Evolutionary conservation across 768 basidiomycete species (phyloP).

Genomic region (Phaffia tasmanica): DNA sequence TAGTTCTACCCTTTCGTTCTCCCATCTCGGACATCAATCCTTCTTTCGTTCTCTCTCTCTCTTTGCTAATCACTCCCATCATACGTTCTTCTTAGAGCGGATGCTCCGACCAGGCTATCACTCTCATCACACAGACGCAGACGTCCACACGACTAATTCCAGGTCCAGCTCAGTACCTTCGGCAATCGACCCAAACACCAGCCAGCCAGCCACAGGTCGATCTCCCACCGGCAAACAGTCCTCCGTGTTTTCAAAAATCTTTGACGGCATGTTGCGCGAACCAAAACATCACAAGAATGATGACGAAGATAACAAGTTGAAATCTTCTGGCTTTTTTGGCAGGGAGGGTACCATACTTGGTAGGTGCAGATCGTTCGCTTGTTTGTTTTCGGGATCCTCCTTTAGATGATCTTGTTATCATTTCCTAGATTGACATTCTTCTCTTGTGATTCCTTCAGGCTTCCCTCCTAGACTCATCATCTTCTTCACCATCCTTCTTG

Average conservation of each 20-base stretch:
- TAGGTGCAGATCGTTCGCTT: not conserved
- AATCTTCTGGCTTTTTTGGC: constrained; percentile 8
- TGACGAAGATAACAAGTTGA: constrained; percentile 2
- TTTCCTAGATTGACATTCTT: not conserved
- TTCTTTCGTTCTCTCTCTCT: too few relatives aligned
- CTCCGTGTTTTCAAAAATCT: not conserved
- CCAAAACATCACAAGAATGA: constrained; percentile 10
- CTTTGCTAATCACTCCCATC: too few relatives aligned
- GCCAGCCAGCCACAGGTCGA: not conserved
- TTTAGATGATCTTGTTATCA: not conserved
- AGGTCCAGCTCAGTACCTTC: not conserved
- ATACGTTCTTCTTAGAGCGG: too few relatives aligned
- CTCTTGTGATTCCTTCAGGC: not conserved
- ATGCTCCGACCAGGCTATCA: constrained; percentile 21
- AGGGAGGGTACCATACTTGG: constrained; percentile 19
- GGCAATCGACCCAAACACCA: not conserved
- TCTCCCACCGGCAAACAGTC: not conserved
- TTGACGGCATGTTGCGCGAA: constrained; percentile 10
- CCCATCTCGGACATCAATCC: too few relatives aligned
- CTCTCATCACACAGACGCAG: constrained; percentile 17
- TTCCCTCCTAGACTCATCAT: constrained; percentile 24
- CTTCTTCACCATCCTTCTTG: constrained; percentile 25
- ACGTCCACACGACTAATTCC: not conserved
- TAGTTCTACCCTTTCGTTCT: too few relatives aligned
- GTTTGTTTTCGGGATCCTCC: not conserved